phyloP scores from a whole-genome alignment of 2,329 filamentous ascomycete genomes.

The Diaporthe velutina region DNA sequence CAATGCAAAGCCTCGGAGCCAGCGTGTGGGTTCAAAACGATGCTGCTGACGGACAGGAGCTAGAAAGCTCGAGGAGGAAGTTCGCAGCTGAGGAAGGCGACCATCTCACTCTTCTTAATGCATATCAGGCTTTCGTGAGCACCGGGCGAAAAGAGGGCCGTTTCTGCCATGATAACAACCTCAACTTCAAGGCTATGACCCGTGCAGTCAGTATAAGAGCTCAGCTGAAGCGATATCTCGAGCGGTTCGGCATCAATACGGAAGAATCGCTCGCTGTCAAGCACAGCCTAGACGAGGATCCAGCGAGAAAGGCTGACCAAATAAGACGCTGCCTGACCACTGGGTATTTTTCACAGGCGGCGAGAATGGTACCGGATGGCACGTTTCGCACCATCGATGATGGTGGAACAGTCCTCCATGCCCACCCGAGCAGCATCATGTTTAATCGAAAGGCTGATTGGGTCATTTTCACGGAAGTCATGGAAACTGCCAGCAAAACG shows the following conservation, averaged over 20 bases:
- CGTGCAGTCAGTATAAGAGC: conserved; percentile 87
- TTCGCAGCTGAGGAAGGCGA: conserved; percentile 96
- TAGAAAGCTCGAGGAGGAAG: conserved; percentile 80
- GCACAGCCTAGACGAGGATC: conserved; percentile 44
- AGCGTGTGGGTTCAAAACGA: conserved; percentile 87
- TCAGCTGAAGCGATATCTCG: conserved; percentile 88
- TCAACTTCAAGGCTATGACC: conserved; percentile 88
- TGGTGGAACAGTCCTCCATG: conserved; percentile 82
- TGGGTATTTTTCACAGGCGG: conserved; percentile 94
- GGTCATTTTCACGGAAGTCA: conserved; percentile 94
- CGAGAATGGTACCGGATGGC: conserved; percentile 93
- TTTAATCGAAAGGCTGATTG: conserved; percentile 97
- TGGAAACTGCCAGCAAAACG: conserved; percentile 89
- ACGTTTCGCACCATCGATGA: conserved; percentile 88
- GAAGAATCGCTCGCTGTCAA: conserved; percentile 69
- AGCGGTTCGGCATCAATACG: conserved; percentile 82
- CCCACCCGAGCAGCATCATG: conserved; percentile 92
- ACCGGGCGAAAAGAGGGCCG: conserved; percentile 85
- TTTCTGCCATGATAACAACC: conserved; percentile 88
- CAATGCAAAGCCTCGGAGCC: conserved; percentile 91
- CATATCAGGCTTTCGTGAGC: conserved; percentile 90
- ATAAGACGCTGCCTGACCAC: conserved; percentile 88
- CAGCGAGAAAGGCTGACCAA: conserved; percentile 69
- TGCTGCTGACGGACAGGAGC: conserved; percentile 75
- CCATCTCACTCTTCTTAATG: conserved; percentile 91